A percentile compares a stretch with the other conserved stretches of the same genome.
Evolutionary conservation across 441 rosid species (phyloP).

Genomic region (Euphorbia celastroides): DNA sequence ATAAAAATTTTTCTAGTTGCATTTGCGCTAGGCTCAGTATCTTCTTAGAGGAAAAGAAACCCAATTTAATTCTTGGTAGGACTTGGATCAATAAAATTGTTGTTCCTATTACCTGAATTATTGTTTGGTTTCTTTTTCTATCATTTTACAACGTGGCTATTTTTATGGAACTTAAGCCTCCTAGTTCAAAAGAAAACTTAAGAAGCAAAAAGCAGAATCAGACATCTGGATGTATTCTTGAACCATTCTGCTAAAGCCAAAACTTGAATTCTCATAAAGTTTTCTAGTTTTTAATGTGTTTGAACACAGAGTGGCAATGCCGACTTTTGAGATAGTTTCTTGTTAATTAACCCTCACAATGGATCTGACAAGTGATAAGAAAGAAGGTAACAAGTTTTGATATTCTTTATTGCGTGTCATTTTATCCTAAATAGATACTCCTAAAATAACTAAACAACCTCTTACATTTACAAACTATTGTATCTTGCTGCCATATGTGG

Average conservation of each 20-base stretch:
- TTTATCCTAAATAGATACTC: neutral
- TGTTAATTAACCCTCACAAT: too few relatives aligned
- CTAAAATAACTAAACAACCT: neutral
- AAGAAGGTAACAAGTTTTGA: too few relatives aligned
- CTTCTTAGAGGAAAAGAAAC: neutral
- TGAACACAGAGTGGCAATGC: neutral
- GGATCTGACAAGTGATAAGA: too few relatives aligned
- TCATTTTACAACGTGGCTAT: neutral
- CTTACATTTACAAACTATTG: neutral
- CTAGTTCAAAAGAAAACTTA: neutral
- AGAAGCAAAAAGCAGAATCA: neutral
- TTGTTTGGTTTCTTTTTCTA: neutral
- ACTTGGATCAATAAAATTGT: neutral
- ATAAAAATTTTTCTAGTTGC: too few relatives aligned
- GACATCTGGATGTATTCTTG: neutral
- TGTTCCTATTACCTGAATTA: neutral
- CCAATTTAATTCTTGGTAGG: neutral
- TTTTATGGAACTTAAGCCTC: slow-evolving; percentile 1
- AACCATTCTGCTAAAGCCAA: neutral
- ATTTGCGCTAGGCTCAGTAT: neutral
- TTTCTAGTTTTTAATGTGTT: neutral
- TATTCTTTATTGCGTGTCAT: too few relatives aligned
- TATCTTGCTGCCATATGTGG: neutral
- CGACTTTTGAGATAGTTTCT: too few relatives aligned
- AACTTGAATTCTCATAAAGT: neutral